phyloP scores from a whole-genome alignment of 176 grass and related monocot genomes.

The Aechmea fasciata region DNA sequence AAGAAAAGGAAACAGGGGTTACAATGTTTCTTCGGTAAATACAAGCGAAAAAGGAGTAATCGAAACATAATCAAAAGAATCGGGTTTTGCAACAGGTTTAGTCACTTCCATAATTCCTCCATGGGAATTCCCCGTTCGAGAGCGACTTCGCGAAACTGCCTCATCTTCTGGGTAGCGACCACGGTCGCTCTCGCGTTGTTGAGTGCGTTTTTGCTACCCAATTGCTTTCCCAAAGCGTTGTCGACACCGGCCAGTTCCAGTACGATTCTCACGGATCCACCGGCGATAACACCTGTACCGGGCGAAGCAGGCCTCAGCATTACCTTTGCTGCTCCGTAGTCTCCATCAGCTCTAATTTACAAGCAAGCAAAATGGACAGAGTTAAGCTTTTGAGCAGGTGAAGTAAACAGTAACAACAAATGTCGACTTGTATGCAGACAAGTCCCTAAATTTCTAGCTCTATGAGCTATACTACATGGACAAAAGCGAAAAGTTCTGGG shows the following conservation, averaged over 20 bases:
- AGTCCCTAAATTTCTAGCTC: too few species aligned
- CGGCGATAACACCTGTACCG: constrained; percentile 69
- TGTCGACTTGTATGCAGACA: too few species aligned
- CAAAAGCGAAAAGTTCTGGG: too few species aligned
- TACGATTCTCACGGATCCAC: constrained; percentile 68
- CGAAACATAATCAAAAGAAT: constrained; percentile 6
- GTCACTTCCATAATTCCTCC: constrained; percentile 89
- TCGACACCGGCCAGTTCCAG: constrained; percentile 83
- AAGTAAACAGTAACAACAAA: too few species aligned
- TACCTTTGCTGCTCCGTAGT: constrained; percentile 70
- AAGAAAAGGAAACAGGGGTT: constrained; percentile 7
- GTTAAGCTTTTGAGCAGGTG: too few species aligned
- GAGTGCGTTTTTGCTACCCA: constrained; percentile 66
- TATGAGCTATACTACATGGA: too few species aligned
- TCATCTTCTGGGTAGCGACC: constrained; percentile 68
- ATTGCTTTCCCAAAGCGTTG: constrained; percentile 83
- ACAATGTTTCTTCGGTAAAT: not conserved
- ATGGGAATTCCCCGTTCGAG: constrained; percentile 62
- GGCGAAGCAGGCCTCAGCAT: constrained; percentile 86
- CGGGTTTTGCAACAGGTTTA: not conserved
- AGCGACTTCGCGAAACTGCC: constrained; percentile 48
- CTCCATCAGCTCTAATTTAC: constrained; percentile 46
- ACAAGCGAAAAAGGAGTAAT: constrained; percentile 14
- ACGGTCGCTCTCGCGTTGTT: constrained; percentile 81
- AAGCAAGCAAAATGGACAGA: too few species aligned